phyloP scores from a whole-genome alignment of 1,284 basidiomycete species.

The Malassezia sympodialis region DNA sequence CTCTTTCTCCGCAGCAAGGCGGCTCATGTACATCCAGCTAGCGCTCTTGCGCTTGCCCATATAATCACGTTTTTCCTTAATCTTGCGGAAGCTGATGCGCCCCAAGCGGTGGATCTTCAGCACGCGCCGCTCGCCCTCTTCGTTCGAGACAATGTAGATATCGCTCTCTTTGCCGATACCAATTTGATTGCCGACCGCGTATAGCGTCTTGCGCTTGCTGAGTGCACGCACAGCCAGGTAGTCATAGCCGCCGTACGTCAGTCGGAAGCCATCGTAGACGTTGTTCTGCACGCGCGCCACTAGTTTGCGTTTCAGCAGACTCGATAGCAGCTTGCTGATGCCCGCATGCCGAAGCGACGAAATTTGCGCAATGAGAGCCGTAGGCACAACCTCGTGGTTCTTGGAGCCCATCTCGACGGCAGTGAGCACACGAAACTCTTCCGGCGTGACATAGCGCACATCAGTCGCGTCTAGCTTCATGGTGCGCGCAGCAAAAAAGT shows the following conservation, averaged over 20 bases:
- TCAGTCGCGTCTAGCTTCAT: conserved; percentile 92
- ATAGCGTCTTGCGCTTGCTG: conserved; percentile 55
- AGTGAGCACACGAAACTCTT: conserved; percentile 87
- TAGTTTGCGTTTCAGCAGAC: conserved; percentile 79
- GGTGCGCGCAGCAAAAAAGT: not conserved
- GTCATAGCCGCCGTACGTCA: conserved; percentile 96
- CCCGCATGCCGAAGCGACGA: conserved; percentile 81
- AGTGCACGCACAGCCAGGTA: conserved; percentile 87
- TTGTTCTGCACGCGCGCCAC: conserved; percentile 81
- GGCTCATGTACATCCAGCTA: conserved; percentile 99
- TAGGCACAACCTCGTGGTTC: conserved; percentile 92
- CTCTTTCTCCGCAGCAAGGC: conserved; percentile 89
- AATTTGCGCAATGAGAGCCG: conserved; percentile 75
- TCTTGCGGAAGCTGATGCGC: conserved; percentile 86
- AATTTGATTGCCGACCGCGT: conserved; percentile 79
- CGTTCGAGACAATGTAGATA: conserved; percentile 82
- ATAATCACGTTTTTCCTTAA: conserved; percentile 95
- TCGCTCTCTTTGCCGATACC: conserved; percentile 98
- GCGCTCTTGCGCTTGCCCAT: conserved; percentile 88
- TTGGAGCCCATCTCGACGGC: conserved; percentile 97
- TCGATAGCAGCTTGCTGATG: conserved; percentile 82
- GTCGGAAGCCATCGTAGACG: conserved; percentile 89
- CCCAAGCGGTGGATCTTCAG: conserved; percentile 88
- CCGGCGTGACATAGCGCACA: conserved; percentile 77
- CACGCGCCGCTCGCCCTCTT: conserved; percentile 72